A percentile compares a stretch with the other conserved stretches of the same genome.
Evolutionary conservation across 2,329 filamentous ascomycete species (phyloP).

Genomic region (Fusarium miscanthi): DNA sequence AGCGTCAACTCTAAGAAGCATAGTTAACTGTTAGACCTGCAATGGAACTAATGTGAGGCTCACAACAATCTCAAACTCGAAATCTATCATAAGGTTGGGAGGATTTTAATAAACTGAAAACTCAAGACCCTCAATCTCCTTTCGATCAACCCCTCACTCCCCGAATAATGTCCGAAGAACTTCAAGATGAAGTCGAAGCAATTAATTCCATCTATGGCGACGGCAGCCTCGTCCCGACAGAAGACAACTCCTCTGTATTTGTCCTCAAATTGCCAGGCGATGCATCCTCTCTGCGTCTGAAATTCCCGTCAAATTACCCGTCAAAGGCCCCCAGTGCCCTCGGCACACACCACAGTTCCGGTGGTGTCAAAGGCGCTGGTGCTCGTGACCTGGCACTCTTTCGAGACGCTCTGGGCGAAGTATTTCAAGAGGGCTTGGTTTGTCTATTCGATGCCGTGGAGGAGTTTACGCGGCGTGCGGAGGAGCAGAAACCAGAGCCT

Average conservation of each 20-base stretch:
- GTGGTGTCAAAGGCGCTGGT: slow-evolving; percentile 77
- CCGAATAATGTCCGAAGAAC: slow-evolving; percentile 64
- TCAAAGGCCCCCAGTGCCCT: slow-evolving; percentile 76
- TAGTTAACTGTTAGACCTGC: slow-evolving; percentile 1
- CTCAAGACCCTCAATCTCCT: neutral
- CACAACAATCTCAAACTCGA: neutral
- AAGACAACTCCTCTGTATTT: slow-evolving; percentile 56
- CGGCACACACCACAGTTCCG: slow-evolving; percentile 84
- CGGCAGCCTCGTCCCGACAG: slow-evolving; percentile 64
- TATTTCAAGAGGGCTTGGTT: slow-evolving; percentile 79
- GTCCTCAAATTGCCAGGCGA: slow-evolving; percentile 75
- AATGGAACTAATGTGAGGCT: neutral
- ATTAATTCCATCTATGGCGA: slow-evolving; percentile 87
- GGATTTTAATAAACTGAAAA: neutral
- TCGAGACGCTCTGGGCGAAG: slow-evolving; percentile 71
- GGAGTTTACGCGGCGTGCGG: slow-evolving; percentile 65
- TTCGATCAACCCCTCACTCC: slow-evolving; percentile 14
- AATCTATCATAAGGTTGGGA: neutral
- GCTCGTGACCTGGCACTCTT: slow-evolving; percentile 76
- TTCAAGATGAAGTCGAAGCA: slow-evolving; percentile 80
- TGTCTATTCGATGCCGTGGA: slow-evolving; percentile 95
- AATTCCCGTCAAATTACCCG: slow-evolving; percentile 81
- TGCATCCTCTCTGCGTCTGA: slow-evolving; percentile 68
- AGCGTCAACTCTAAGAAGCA: slow-evolving; percentile 14
- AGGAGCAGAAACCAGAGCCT: slow-evolving; percentile 47